phyloP scores from a whole-genome alignment of 2,329 filamentous ascomycete genomes.

The Xylaria arbuscula region DNA sequence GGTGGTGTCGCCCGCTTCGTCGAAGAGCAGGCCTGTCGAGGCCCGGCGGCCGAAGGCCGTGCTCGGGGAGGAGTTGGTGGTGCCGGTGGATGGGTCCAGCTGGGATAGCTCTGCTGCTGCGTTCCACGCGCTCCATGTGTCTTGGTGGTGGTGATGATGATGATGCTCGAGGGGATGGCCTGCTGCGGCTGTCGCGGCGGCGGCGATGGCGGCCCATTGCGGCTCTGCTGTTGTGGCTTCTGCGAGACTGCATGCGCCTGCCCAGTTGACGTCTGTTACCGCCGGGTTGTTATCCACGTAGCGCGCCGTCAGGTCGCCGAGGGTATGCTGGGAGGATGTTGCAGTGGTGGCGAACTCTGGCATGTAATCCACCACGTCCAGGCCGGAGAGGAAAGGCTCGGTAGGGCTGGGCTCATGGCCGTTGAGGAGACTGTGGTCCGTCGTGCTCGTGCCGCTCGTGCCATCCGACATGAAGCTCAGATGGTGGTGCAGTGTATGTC shows the following conservation, averaged over 20 bases:
- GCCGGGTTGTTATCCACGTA: constrained; percentile 26
- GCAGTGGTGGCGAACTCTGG: constrained; percentile 20
- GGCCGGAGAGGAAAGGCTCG: constrained; percentile 48
- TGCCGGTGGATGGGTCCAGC: not conserved
- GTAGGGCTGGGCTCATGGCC: constrained; percentile 33
- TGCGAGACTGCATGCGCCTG: constrained; percentile 28
- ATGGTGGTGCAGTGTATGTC: constrained; percentile 47
- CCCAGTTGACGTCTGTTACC: constrained; percentile 37
- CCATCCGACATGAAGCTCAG: constrained; percentile 54
- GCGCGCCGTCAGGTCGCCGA: constrained; percentile 32
- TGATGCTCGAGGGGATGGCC: constrained; percentile 31
- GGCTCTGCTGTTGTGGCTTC: constrained; percentile 30
- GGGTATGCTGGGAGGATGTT: constrained; percentile 21
- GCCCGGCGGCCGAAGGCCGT: constrained; percentile 24
- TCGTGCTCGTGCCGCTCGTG: constrained; percentile 48
- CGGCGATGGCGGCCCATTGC: constrained; percentile 41
- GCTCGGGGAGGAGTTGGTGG: constrained; percentile 8
- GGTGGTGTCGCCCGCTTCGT: constrained; percentile 32
- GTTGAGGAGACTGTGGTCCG: constrained; percentile 41
- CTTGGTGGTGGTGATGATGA: constrained; percentile 28
- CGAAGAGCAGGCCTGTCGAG: constrained; percentile 20
- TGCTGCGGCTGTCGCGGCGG: constrained; percentile 23
- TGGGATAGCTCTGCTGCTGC: constrained; percentile 19
- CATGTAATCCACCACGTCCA: constrained; percentile 42
- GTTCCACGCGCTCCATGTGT: constrained; percentile 41